Conservation (phyloP, 805 yeast species). For the Pichia cephalocereana region DNA sequence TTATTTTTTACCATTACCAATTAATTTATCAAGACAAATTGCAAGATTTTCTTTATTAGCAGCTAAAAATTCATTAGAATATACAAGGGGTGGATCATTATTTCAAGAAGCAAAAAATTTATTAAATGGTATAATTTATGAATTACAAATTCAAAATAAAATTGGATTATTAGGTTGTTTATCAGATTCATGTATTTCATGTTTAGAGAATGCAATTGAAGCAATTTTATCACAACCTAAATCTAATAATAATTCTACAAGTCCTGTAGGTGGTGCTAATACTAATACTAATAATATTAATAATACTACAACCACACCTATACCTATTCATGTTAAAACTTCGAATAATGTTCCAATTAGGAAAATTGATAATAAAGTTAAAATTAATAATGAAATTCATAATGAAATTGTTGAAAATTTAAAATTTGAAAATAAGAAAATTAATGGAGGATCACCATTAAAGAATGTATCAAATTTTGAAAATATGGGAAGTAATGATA, state of each 20-base stretch:
- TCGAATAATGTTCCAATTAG: background rate
- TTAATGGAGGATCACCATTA: slow-evolving; percentile 17
- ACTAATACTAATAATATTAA: too few relatives aligned
- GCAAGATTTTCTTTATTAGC: slow-evolving; percentile 56
- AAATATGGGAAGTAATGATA: too few relatives aligned
- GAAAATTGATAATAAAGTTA: background rate
- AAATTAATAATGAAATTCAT: background rate
- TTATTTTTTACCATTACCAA: slow-evolving; percentile 50
- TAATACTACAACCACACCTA: too few relatives aligned
- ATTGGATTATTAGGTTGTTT: slow-evolving; percentile 53
- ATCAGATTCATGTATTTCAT: slow-evolving; percentile 44
- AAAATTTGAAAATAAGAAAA: slow-evolving; percentile 16
- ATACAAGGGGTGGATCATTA: slow-evolving; percentile 73
- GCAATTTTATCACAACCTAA: slow-evolving; percentile 50
- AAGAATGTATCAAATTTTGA: slow-evolving; percentile 5
- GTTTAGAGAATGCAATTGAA: slow-evolving; percentile 51
- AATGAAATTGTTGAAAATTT: slow-evolving; percentile 7
- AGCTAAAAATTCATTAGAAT: slow-evolving; percentile 72
- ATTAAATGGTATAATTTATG: slow-evolving; percentile 40
- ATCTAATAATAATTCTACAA: background rate
- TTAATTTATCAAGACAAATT: slow-evolving; percentile 52
- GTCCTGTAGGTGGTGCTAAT: too few relatives aligned
- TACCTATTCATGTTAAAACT: too few relatives aligned
- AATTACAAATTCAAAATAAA: slow-evolving; percentile 41
- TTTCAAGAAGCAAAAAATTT: slow-evolving; percentile 59